Base-by-base conservation (phyloP, 805 yeast genomes). In the Sugiyamaella americana region DNA sequence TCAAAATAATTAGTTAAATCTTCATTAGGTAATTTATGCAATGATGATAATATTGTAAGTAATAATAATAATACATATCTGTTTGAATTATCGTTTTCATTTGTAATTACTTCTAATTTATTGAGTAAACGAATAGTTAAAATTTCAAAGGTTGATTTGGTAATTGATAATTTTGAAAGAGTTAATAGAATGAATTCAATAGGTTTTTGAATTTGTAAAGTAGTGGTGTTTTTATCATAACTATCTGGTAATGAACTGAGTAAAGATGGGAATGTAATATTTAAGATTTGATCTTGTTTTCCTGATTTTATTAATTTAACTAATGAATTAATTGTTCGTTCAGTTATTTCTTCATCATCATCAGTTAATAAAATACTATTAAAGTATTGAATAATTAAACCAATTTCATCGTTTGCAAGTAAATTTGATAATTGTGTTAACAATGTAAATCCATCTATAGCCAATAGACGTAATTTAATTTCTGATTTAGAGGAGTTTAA, bases 401-500 rank as follows among this genome's bases (percentile, higher is more conserved):
- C 74, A 22, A 77, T 61, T 54, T 87, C 95, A 44, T 76, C 75
- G 2, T 56, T 52, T 13, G 63, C 62, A 41, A 87, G 64, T 52
- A 77, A 80, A 1, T 65, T 66, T 1, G 65, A 62, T 53, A 84
- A 65, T 24, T 70, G 65, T 5, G 80, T 67, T 37, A 87, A 58
- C 43, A 78, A 76, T 0, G 79, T 71, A 43, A 87, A 70, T 39
- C 84, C 85, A 45, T 77, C 77, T 23, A 84, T 68, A 1, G 93
- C 76, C 36, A 82, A 66, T 22, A 83, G 72, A 56, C 87, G 73
- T 47, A 87, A 69, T 1, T 88, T 77, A 8, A 80, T 80, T 56
- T 86, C 96, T 24, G 77, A 66, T 29, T 72, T 73, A 0, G 95
- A 79, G 0, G 85, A 73, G 0, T 83, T 74, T 41, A 89, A 69